Evolutionary conservation across 1,284 basidiomycete genomes (phyloP).

Genomic region (Sporisorium exsertum): DNA sequence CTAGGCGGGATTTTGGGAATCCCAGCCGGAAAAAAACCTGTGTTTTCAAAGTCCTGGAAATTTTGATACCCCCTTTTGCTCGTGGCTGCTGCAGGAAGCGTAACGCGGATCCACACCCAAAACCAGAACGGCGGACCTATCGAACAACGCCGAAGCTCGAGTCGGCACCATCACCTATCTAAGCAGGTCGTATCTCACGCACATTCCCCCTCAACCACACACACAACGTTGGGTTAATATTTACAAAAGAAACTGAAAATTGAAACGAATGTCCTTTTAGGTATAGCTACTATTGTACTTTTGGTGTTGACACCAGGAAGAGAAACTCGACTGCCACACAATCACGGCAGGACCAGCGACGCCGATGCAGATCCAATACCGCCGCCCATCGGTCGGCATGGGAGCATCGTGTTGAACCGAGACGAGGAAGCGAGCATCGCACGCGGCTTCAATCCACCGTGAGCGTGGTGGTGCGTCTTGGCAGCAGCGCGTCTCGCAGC

Average conservation of each 20-base stretch:
- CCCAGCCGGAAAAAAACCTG: too few species aligned
- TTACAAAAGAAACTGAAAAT: conserved; percentile 16
- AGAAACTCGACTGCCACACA: neutral
- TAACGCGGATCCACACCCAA: conserved; percentile 11
- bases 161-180: neutral
- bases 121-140: conserved; percentile 14
- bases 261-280: neutral
- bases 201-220: neutral
- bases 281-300: neutral
- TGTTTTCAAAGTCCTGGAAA: too few species aligned
- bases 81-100: conserved; percentile 7
- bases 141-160: conserved; percentile 26
- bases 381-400: conserved; percentile 18
- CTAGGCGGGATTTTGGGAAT: too few species aligned
- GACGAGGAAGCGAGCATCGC: conserved; percentile 9
- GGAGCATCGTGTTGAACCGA: conserved; percentile 21
- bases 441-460: neutral
- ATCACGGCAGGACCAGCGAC: conserved; percentile 21
- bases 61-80: too few species aligned
- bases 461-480: neutral
- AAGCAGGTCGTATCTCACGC: neutral
- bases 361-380: conserved; percentile 15
- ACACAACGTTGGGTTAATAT: conserved; percentile 16
- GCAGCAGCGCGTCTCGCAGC: conserved; percentile 10
- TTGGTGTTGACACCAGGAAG: too few species aligned